Evolutionary conservation across 225 moss, liverwort and hornwort genomes (phyloP).

Genomic region (Lunularia cruciata): DNA sequence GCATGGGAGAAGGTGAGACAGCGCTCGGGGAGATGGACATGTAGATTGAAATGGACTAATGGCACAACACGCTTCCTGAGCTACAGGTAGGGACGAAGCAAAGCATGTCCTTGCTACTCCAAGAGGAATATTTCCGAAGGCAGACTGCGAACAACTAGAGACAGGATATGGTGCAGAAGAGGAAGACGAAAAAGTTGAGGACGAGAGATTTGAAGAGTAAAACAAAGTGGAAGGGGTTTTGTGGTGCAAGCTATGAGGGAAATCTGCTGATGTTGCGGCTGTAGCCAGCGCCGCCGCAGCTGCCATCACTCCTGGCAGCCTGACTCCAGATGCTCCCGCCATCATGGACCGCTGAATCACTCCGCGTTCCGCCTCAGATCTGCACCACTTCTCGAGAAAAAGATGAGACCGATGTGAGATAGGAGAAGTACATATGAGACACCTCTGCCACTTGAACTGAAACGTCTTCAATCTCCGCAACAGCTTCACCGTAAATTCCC

Average conservation of each 20-base stretch:
- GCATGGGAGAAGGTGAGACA: constrained; percentile 30
- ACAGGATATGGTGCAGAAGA: constrained; percentile 26
- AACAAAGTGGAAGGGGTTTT: constrained; percentile 59
- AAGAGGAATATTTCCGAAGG: not conserved
- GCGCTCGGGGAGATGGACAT: constrained; percentile 24
- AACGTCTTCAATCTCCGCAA: not conserved
- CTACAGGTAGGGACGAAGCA: constrained; percentile 44
- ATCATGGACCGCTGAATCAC: constrained; percentile 10
- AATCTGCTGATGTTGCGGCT: constrained; percentile 57
- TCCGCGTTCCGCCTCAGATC: not conserved
- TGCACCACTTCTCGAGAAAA: not conserved
- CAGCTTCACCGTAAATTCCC: not conserved
- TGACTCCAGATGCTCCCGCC: constrained; percentile 21
- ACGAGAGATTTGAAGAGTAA: constrained; percentile 53
- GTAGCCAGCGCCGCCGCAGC: constrained; percentile 70
- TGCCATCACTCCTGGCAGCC: constrained; percentile 41
- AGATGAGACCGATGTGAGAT: too few relatives aligned
- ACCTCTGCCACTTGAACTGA: not conserved
- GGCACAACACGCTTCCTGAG: constrained; percentile 36
- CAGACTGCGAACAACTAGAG: not conserved
- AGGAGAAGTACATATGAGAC: too few relatives aligned
- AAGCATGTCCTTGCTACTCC: constrained; percentile 26
- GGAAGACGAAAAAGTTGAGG: too few relatives aligned
- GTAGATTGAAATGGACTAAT: constrained; percentile 17
- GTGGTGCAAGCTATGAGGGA: constrained; percentile 61